Percentiles rank a stretch among this genome's conserved stretches.
Evolutionary conservation across 73 alveolate species (phyloP).

Genomic region (Uronychia setigera): DNA sequence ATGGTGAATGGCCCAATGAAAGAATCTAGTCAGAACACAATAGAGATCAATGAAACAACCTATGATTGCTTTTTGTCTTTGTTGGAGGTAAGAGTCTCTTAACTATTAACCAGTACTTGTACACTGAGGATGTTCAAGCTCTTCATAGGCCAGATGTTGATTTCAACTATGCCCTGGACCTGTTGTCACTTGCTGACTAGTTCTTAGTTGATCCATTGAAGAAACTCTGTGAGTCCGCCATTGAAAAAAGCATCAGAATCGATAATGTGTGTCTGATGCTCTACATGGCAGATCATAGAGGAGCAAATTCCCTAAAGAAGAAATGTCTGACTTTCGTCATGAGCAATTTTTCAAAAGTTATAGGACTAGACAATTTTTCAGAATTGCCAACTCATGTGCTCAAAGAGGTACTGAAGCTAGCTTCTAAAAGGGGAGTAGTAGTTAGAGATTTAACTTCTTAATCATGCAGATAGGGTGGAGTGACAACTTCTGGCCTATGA

Average conservation of each 20-base stretch:
- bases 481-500: conserved; percentile 43
- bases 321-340: conserved; percentile 54
- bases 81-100: conserved; percentile 17
- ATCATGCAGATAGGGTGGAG: too few relatives aligned
- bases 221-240: conserved; percentile 59
- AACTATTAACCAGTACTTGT: conserved; percentile 25
- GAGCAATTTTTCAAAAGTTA: conserved; percentile 57
- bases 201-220: conserved; percentile 53
- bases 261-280: conserved; percentile 62
- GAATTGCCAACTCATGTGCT: conserved; percentile 52
- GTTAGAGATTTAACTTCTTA: too few relatives aligned
- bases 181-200: conserved; percentile 59
- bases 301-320: conserved; percentile 57
- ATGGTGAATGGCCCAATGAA: conserved; percentile 75
- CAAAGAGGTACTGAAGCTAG: conserved; percentile 56
- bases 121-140: conserved; percentile 64
- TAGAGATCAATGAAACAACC: conserved; percentile 51
- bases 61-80: conserved; percentile 64
- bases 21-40: conserved; percentile 47
- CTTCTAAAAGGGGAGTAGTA: conserved; percentile 55
- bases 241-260: conserved; percentile 39
- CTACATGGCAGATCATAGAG: conserved; percentile 52
- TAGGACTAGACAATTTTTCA: conserved; percentile 47
- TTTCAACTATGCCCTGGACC: conserved; percentile 55
- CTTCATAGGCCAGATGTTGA: conserved; percentile 46